Conservation (phyloP, 805 yeast species). For the Lachancea nothofagi region DNA sequence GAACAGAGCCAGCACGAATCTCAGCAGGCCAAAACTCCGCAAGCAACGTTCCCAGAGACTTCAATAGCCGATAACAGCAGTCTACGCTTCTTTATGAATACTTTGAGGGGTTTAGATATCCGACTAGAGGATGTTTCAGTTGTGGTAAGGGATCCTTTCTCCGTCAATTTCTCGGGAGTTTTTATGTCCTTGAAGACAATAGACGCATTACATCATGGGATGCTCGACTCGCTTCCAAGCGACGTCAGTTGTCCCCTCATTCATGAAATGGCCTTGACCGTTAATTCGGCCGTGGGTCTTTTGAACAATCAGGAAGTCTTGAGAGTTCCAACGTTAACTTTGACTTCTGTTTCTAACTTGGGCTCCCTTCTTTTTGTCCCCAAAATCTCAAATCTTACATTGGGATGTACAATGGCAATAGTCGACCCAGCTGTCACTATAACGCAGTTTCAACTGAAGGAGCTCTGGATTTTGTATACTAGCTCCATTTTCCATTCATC, state of each 20-base stretch:
- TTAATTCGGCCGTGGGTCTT: slow-evolving; percentile 20
- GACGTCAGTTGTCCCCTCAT: slow-evolving; percentile 16
- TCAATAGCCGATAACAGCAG: not conserved
- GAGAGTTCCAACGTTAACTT: slow-evolving; percentile 29
- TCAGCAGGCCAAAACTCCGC: too few species aligned
- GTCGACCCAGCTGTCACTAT: slow-evolving; percentile 29
- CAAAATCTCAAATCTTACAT: slow-evolving; percentile 2
- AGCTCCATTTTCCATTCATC: not conserved
- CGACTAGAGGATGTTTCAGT: slow-evolving; percentile 29
- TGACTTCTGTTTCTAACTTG: slow-evolving; percentile 26
- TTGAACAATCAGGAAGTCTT: slow-evolving; percentile 20
- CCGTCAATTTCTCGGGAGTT: slow-evolving; percentile 25
- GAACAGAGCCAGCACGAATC: too few species aligned
- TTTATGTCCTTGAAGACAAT: slow-evolving; percentile 25
- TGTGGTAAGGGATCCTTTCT: slow-evolving; percentile 12
- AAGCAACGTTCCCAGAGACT: not conserved
- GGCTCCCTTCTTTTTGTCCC: slow-evolving; percentile 8
- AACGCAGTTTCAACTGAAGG: slow-evolving; percentile 15
- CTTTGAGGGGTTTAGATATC: slow-evolving; percentile 24
- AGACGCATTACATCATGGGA: slow-evolving; percentile 18
- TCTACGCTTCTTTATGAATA: not conserved
- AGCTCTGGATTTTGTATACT: slow-evolving; percentile 11
- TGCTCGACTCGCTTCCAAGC: slow-evolving; percentile 21
- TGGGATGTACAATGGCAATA: slow-evolving; percentile 23
- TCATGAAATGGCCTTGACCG: slow-evolving; percentile 28